phyloP scores from a whole-genome alignment of 257 asterid genomes.

The Solanum piurae region DNA sequence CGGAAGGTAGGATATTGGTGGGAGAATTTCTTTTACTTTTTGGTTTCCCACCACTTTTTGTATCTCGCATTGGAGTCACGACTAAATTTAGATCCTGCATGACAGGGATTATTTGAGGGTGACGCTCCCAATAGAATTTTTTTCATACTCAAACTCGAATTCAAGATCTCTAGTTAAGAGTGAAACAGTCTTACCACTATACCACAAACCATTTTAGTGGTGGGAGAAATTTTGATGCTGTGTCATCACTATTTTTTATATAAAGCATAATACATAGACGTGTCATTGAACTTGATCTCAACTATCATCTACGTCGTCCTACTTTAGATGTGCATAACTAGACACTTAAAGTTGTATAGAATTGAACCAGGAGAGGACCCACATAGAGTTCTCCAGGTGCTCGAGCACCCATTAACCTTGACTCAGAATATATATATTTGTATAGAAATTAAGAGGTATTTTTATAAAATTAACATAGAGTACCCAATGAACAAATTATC shows the following conservation, averaged over 20 bases:
- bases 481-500: too few relatives aligned
- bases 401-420: too few relatives aligned
- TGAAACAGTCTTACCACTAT: fast-evolving
- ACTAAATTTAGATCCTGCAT: fast-evolving
- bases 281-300: not conserved
- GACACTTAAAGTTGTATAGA: too few relatives aligned
- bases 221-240: not conserved
- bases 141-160: too few relatives aligned
- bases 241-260: not conserved
- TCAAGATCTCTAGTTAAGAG: fast-evolving
- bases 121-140: not conserved
- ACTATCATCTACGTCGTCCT: not conserved
- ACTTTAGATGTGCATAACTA: not conserved
- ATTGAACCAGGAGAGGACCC: too few relatives aligned
- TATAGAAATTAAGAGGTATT: too few relatives aligned
- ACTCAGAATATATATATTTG: too few relatives aligned
- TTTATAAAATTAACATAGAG: too few relatives aligned
- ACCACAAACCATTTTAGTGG: not conserved
- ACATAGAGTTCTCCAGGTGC: too few relatives aligned
- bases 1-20: not conserved
- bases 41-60: not conserved
- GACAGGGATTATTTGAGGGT: too few relatives aligned
- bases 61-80: too few relatives aligned
- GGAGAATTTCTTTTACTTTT: not conserved
- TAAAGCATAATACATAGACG: not conserved